Evolutionary conservation across 1,284 basidiomycete genomes (phyloP).

Genomic region (Chalciporus sp.): DNA sequence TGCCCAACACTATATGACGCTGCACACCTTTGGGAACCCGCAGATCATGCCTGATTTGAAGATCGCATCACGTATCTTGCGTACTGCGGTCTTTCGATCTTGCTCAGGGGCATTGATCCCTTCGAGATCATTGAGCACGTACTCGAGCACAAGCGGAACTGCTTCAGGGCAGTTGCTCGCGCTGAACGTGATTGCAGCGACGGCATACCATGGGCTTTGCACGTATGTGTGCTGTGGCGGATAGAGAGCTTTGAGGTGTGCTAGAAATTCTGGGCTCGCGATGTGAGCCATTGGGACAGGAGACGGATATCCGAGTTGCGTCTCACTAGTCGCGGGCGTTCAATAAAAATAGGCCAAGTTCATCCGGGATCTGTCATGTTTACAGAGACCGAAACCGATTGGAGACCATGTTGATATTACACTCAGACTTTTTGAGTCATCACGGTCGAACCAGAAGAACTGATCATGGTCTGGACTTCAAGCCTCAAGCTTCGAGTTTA

Average conservation of each 20-base stretch:
- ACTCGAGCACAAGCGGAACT: slow-evolving; percentile 53
- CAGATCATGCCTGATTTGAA: slow-evolving; percentile 57
- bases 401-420: too few relatives aligned
- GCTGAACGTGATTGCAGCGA: slow-evolving; percentile 55
- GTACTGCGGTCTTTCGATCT: slow-evolving; percentile 43
- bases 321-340: too few relatives aligned
- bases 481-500: too few relatives aligned
- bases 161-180: slow-evolving; percentile 58
- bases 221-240: slow-evolving; percentile 16
- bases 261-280: slow-evolving; percentile 29
- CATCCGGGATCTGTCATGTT: too few relatives aligned
- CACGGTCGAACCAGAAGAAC: too few relatives aligned
- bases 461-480: too few relatives aligned
- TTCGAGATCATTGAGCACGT: slow-evolving; percentile 47
- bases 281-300: slow-evolving; percentile 25
- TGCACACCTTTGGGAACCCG: slow-evolving; percentile 53
- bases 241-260: slow-evolving; percentile 25
- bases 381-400: too few relatives aligned
- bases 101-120: slow-evolving; percentile 29
- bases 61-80: slow-evolving; percentile 55
- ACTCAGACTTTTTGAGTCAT: too few relatives aligned
- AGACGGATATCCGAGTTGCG: too few relatives aligned
- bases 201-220: slow-evolving; percentile 56
- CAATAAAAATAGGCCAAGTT: too few relatives aligned
- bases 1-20: too few relatives aligned